Conservation (phyloP, 257 asterid genomes). For the Solanum rostratum region DNA sequence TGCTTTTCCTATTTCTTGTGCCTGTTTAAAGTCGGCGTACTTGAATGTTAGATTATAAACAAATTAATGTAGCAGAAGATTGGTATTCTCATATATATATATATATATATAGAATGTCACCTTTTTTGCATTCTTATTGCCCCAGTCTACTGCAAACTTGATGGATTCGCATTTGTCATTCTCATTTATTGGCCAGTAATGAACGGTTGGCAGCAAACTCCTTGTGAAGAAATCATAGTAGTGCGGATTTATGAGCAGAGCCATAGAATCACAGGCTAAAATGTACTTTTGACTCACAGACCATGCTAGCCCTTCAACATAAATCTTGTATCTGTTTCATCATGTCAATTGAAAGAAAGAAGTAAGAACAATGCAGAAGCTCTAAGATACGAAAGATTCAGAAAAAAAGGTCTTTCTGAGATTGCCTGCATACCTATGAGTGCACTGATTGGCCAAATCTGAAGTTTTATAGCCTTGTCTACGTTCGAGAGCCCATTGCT, state of each 20-base stretch:
- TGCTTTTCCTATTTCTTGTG: slow-evolving; percentile 57
- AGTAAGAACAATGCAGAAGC: not conserved
- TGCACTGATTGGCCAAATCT: slow-evolving; percentile 58
- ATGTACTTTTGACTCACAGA: slow-evolving; percentile 88
- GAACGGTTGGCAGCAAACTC: slow-evolving; percentile 56
- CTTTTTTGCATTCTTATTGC: slow-evolving; percentile 53
- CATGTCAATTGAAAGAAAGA: not conserved
- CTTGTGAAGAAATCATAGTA: slow-evolving; percentile 75
- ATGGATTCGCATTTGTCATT: slow-evolving; percentile 37
- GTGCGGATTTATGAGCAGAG: slow-evolving; percentile 40
- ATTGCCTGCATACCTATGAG: slow-evolving; percentile 33
- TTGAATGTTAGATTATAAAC: not conserved
- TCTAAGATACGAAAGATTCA: not conserved
- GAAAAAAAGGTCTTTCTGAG: not conserved
- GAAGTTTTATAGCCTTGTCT: slow-evolving; percentile 46
- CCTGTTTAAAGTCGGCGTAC: slow-evolving; percentile 21
- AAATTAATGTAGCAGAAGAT: not conserved
- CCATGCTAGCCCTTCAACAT: slow-evolving; percentile 76
- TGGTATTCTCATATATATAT: not conserved
- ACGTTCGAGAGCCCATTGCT: slow-evolving; percentile 61
- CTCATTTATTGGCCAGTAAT: slow-evolving; percentile 66
- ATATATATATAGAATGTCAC: slow-evolving; percentile 3
- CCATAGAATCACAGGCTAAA: slow-evolving; percentile 75
- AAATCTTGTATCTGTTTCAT: slow-evolving; percentile 61
- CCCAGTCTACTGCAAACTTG: slow-evolving; percentile 83